Conservation (phyloP, 129 eudicot species). For the Ambrosia artemisiifolia region DNA sequence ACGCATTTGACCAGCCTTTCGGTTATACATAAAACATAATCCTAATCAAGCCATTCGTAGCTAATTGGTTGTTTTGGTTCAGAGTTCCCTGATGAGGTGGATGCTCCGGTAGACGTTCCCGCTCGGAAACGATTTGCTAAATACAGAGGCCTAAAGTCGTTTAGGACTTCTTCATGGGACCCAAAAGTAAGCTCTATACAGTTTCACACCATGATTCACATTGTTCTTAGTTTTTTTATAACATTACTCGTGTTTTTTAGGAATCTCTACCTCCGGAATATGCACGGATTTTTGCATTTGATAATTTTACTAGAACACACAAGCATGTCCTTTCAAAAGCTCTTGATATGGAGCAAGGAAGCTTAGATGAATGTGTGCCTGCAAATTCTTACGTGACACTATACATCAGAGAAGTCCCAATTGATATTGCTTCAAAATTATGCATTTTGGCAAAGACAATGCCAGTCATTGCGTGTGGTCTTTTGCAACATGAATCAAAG, state of each 20-base stretch:
- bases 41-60: too few species aligned
- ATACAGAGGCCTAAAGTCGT: slow-evolving; percentile 94
- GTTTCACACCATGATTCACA: not conserved
- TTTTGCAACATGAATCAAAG: slow-evolving; percentile 90
- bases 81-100: slow-evolving; percentile 98
- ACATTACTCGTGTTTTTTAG: slow-evolving; percentile 31
- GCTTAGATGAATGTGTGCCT: slow-evolving; percentile 45
- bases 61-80: slow-evolving; percentile 15
- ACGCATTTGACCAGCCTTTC: too few species aligned
- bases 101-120: slow-evolving; percentile 81
- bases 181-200: slow-evolving; percentile 57
- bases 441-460: slow-evolving; percentile 32
- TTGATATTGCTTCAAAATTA: slow-evolving; percentile 55
- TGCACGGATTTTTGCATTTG: slow-evolving; percentile 76
- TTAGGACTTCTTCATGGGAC: slow-evolving; percentile 94
- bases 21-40: too few species aligned
- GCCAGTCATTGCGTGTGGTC: slow-evolving; percentile 80
- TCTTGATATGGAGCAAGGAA: slow-evolving; percentile 52
- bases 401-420: slow-evolving; percentile 60
- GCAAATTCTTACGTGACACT: slow-evolving; percentile 71
- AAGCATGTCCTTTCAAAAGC: slow-evolving; percentile 85
- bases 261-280: slow-evolving; percentile 92
- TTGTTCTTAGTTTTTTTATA: not conserved
- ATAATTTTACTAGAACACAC: slow-evolving; percentile 79
- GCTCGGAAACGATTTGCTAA: slow-evolving; percentile 94